Percentiles rank a stretch among this genome's conserved stretches.
Evolutionary conservation across 108 stramenopile genomes (phyloP).

Genomic region (Conticribra weissflogii): DNA sequence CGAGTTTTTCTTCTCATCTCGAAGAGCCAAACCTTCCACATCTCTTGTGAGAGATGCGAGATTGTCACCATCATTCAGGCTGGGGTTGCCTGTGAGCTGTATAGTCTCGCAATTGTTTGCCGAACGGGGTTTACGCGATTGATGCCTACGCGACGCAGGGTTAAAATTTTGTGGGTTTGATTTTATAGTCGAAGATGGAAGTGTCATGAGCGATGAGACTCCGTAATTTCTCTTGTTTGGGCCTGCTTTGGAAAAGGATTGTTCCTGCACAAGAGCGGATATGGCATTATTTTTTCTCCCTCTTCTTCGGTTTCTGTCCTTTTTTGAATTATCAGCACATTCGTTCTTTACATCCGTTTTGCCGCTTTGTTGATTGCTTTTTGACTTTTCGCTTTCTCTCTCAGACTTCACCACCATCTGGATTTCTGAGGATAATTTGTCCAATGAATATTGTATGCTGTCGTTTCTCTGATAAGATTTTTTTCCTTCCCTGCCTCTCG

Average conservation of each 20-base stretch:
- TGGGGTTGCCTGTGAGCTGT: background rate
- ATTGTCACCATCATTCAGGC: background rate
- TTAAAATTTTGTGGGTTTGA: conserved; percentile 6
- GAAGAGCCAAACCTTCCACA: background rate
- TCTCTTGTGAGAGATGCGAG: background rate
- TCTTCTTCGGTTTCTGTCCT: conserved; percentile 15
- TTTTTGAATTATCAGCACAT: background rate
- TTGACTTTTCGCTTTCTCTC: no score
- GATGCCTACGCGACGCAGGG: background rate
- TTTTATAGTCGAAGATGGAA: conserved; percentile 25
- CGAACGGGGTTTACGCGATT: background rate
- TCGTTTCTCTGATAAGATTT: no score
- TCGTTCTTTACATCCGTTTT: no score
- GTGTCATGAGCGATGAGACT: conserved; percentile 33
- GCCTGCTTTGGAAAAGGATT: background rate
- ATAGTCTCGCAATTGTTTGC: background rate
- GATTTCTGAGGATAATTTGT: no score
- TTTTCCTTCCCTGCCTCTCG: no score
- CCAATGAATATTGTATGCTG: no score
- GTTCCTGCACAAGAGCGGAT: conserved; percentile 13
- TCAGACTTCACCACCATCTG: no score
- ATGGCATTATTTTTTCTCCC: conserved; percentile 17
- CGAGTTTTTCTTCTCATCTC: background rate
- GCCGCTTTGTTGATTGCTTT: no score
- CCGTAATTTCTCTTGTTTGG: conserved; percentile 13